Percentiles rank a stretch among this genome's conserved stretches.
phyloP scores from a whole-genome alignment of 225 moss, liverwort and hornwort genomes.

The Polytrichum formosum region DNA sequence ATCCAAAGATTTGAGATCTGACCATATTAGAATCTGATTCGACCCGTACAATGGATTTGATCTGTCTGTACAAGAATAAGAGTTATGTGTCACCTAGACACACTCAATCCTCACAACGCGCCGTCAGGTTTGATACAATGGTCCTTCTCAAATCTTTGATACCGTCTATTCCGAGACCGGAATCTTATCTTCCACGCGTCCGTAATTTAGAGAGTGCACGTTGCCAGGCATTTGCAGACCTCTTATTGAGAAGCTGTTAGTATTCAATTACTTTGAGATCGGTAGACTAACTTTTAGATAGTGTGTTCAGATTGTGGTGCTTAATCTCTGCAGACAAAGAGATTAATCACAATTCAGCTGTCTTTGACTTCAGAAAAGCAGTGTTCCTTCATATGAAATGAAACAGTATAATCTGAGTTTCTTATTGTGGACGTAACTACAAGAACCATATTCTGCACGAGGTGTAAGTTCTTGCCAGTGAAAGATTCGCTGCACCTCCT shows the following conservation, averaged over 20 bases:
- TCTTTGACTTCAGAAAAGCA: no score
- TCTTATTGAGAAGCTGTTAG: neutral
- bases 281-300: no score
- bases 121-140: neutral
- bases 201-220: neutral
- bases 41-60: slow-evolving; percentile 38
- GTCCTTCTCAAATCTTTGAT: slow-evolving; percentile 4
- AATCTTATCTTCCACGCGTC: neutral
- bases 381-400: no score
- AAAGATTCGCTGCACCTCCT: no score
- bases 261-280: neutral
- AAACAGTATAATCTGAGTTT: no score
- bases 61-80: slow-evolving; percentile 31
- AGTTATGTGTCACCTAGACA: slow-evolving; percentile 8
- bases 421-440: no score
- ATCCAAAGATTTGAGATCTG: neutral
- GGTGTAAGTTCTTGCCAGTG: no score
- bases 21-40: slow-evolving; percentile 37
- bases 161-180: neutral
- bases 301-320: no score
- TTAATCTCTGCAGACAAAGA: no score
- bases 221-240: neutral
- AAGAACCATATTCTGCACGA: no score
- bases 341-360: no score
- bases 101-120: neutral